Evolutionary conservation across 306 rosid genomes (phyloP).

Genomic region (Prosopis cineraria): DNA sequence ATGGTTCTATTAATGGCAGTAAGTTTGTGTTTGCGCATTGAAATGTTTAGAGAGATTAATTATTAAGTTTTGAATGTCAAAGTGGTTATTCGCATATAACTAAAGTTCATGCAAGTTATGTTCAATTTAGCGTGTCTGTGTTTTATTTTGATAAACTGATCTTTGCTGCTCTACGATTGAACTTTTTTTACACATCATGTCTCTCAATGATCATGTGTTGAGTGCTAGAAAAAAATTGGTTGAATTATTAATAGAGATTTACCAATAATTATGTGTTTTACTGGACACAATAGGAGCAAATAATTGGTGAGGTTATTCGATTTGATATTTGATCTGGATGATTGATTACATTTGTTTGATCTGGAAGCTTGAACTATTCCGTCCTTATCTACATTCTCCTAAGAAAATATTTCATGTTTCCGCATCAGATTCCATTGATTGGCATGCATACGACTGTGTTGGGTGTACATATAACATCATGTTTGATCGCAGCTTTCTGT

Average conservation of each 20-base stretch:
- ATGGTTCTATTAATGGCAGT: not conserved
- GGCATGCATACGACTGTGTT: not conserved
- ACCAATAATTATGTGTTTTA: not conserved
- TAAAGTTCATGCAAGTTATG: not conserved
- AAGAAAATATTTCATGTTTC: not conserved
- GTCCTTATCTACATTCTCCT: not conserved
- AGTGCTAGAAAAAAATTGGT: not conserved
- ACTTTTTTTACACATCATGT: not conserved
- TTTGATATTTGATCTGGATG: not conserved
- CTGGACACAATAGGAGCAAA: not conserved
- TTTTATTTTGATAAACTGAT: not conserved
- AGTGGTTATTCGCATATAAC: not conserved
- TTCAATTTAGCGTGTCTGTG: not conserved
- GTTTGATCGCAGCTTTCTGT: constrained; percentile 78
- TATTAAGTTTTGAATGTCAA: not conserved
- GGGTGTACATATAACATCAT: constrained; percentile 22
- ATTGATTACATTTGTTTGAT: not conserved
- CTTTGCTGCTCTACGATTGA: not conserved
- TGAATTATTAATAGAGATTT: not conserved
- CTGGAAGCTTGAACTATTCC: not conserved
- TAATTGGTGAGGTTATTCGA: not conserved
- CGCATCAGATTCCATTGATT: not conserved
- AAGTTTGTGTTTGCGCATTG: not conserved
- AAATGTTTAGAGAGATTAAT: not conserved
- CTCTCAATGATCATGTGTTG: not conserved